These are phyloP conservation scores for Gossypium gossypioides DNA, from an alignment of 441 rosid species.

Conservation along the genomic window DNA sequence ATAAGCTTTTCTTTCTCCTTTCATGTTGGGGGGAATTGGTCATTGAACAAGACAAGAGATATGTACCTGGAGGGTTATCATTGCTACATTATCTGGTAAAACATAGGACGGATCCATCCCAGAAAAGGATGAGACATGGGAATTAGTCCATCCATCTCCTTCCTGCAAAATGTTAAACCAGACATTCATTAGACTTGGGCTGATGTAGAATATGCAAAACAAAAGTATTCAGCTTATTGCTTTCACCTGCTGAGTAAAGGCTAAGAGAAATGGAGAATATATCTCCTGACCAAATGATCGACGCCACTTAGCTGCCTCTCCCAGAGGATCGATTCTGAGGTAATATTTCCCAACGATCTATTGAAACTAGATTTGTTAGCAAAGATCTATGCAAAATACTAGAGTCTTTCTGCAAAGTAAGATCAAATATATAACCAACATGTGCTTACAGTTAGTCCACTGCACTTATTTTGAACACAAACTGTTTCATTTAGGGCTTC, in stretches of 20 bases:
- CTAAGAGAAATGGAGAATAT: constrained; percentile 62
- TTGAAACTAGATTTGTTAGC: constrained; percentile 4
- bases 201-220: neutral
- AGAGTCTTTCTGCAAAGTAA: neutral
- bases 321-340: constrained; percentile 50
- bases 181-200: constrained; percentile 5
- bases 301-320: constrained; percentile 70
- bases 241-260: constrained; percentile 66
- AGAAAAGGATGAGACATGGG: constrained; percentile 36
- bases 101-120: constrained; percentile 51
- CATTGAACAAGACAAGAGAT: neutral
- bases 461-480: constrained; percentile 26
- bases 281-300: constrained; percentile 66
- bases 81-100: constrained; percentile 52
- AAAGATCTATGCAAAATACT: neutral
- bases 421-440: neutral
- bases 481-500: constrained; percentile 47
- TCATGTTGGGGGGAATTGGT: neutral
- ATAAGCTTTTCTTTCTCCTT: neutral
- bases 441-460: constrained; percentile 37
- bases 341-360: constrained; percentile 58
- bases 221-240: constrained; percentile 9
- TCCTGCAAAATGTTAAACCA: constrained; percentile 32
- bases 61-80: constrained; percentile 47
- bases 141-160: constrained; percentile 30